Evolutionary conservation across 108 stramenopile genomes (phyloP).

Genomic region (Cyclotella sp.): DNA sequence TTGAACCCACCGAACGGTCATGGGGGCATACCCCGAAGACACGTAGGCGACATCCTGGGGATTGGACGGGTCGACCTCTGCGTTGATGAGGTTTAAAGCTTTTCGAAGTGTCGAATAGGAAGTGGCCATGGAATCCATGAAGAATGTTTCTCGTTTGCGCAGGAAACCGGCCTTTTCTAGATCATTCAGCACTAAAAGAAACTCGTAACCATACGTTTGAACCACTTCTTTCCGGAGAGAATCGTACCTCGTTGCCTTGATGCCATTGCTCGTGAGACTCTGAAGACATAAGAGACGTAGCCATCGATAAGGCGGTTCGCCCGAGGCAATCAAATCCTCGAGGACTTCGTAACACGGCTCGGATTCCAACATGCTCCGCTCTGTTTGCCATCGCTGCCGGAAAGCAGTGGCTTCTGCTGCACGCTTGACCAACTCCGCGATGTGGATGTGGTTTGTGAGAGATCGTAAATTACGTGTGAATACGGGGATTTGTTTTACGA

Average conservation of each 20-base stretch:
- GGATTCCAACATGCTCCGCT: conserved; percentile 94
- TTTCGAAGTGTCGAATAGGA: conserved; percentile 77
- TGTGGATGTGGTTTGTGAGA: conserved; percentile 94
- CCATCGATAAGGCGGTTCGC: conserved; percentile 77
- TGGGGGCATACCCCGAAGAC: conserved; percentile 92
- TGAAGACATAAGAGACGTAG: conserved; percentile 91
- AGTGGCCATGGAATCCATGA: conserved; percentile 69
- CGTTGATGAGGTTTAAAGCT: conserved; percentile 87
- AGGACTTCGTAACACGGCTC: conserved; percentile 85
- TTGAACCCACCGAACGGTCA: conserved; percentile 90
- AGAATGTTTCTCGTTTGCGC: conserved; percentile 79
- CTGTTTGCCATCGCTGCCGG: conserved; percentile 94
- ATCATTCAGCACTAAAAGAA: conserved; percentile 75
- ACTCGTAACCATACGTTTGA: conserved; percentile 95
- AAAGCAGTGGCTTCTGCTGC: conserved; percentile 82
- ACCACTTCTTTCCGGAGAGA: conserved; percentile 80
- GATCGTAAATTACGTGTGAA: conserved; percentile 74
- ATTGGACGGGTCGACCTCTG: conserved; percentile 84
- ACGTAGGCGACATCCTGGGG: conserved; percentile 95
- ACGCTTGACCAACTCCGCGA: conserved; percentile 92
- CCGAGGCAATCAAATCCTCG: conserved; percentile 79
- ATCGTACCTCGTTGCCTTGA: conserved; percentile 90
- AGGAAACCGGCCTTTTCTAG: conserved; percentile 89
- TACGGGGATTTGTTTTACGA: conserved; percentile 96
- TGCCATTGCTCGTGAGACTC: conserved; percentile 88